Evolutionary conservation across 2,329 filamentous ascomycete genomes (phyloP).

Genomic region (Trichophaea hybrida): DNA sequence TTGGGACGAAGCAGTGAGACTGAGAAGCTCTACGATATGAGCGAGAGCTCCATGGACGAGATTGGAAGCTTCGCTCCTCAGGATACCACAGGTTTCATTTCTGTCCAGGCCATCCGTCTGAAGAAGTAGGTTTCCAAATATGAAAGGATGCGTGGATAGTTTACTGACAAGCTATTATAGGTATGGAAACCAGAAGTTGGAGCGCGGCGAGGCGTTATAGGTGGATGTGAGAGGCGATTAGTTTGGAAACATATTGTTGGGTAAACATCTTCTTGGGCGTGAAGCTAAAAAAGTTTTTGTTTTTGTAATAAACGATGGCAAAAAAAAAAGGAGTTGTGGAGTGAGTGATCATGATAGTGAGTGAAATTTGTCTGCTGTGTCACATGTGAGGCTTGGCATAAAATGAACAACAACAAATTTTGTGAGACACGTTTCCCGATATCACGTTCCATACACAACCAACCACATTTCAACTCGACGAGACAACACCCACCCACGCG

Average conservation of each 20-base stretch:
- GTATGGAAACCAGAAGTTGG: conserved; percentile 23
- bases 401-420: neutral
- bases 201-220: conserved; percentile 22
- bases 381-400: neutral
- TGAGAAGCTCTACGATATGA: conserved; percentile 54
- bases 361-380: neutral
- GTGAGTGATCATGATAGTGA: neutral
- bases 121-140: conserved; percentile 36
- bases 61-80: conserved; percentile 48
- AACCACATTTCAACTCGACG: neutral
- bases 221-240: neutral
- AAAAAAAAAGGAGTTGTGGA: neutral
- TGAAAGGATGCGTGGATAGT: neutral
- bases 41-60: conserved; percentile 55
- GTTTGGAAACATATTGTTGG: neutral
- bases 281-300: neutral
- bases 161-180: neutral
- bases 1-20: conserved; percentile 47
- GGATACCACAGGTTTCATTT: conserved; percentile 55
- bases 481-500: neutral
- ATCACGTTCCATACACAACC: neutral
- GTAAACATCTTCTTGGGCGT: neutral
- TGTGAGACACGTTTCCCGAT: neutral
- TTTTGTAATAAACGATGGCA: neutral
- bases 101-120: conserved; percentile 52